phyloP scores from a whole-genome alignment of 495 filamentous ascomycete genomes.

The Neurospora pannonica region DNA sequence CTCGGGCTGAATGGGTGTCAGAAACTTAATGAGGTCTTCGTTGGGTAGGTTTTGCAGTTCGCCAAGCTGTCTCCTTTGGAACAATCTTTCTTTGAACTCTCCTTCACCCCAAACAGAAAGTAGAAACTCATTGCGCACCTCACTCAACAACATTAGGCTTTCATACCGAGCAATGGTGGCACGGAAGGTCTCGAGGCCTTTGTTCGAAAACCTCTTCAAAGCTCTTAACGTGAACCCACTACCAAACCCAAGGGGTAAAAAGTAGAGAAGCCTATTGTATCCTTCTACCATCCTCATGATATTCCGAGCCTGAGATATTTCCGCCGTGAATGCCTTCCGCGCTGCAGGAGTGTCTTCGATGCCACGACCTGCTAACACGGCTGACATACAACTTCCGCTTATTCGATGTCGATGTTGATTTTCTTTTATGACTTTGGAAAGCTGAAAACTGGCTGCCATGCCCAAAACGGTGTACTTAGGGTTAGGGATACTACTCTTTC shows the following conservation, averaged over 20 bases:
- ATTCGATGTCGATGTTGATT: neutral
- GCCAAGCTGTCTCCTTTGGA: neutral
- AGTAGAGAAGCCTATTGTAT: no score
- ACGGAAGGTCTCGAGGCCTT: neutral
- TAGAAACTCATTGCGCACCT: neutral
- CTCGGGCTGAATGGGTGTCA: neutral
- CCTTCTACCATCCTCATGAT: no score
- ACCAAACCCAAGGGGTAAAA: neutral
- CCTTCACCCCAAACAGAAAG: neutral
- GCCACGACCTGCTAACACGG: no score
- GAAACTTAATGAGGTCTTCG: neutral
- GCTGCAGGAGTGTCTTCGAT: no score
- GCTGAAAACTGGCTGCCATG: neutral
- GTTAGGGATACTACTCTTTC: no score
- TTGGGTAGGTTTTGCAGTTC: neutral
- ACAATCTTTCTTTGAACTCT: neutral
- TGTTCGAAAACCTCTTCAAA: neutral
- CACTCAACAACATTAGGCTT: neutral
- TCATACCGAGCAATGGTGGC: neutral
- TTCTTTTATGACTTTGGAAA: neutral
- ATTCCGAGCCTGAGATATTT: no score
- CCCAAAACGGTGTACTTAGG: neutral
- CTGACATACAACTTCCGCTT: neutral
- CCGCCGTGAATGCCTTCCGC: no score
- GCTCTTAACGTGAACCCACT: neutral